These are phyloP conservation scores for Lizanozyma gosingica DNA, from an alignment of 1,139 yeast species.

Conservation along the genomic window DNA sequence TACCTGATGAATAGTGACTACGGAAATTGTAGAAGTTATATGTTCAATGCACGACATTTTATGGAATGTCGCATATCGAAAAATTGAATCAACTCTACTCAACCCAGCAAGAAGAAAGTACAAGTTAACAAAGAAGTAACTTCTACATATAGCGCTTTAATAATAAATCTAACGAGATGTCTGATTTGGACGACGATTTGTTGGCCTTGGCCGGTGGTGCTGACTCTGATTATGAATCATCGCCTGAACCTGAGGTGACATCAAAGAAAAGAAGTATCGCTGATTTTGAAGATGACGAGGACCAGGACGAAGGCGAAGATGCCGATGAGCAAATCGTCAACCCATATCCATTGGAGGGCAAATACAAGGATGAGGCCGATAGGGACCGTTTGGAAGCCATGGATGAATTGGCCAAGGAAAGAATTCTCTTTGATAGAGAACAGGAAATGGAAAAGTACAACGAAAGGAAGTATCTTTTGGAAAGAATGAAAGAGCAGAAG, in stretches of 20 bases:
- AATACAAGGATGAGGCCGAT: slow-evolving; percentile 78
- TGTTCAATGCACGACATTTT: no score
- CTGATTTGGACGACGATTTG: slow-evolving; percentile 79
- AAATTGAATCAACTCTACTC: no score
- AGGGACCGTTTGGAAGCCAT: slow-evolving; percentile 54
- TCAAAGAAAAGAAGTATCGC: slow-evolving; percentile 10
- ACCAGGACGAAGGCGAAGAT: slow-evolving; percentile 31
- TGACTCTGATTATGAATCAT: slow-evolving; percentile 16
- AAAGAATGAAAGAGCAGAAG: slow-evolving; percentile 59
- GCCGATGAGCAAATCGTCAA: slow-evolving; percentile 33
- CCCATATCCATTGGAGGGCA: slow-evolving; percentile 93
- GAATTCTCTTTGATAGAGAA: slow-evolving; percentile 80
- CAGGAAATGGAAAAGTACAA: slow-evolving; percentile 84
- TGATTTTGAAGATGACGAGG: slow-evolving; percentile 24
- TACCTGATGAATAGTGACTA: no score
- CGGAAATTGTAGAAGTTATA: no score
- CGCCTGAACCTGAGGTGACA: slow-evolving; percentile 16
- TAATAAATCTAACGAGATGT: no score
- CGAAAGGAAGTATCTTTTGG: slow-evolving; percentile 73
- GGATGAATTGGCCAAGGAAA: slow-evolving; percentile 91
- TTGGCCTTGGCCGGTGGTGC: slow-evolving; percentile 79
- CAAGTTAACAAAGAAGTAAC: no score
- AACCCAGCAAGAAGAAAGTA: no score
- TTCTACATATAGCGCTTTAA: no score
- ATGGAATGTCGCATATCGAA: no score